Evolutionary conservation across 345 rosid genomes (phyloP).

Genomic region (Orychophragmus violaceus): DNA sequence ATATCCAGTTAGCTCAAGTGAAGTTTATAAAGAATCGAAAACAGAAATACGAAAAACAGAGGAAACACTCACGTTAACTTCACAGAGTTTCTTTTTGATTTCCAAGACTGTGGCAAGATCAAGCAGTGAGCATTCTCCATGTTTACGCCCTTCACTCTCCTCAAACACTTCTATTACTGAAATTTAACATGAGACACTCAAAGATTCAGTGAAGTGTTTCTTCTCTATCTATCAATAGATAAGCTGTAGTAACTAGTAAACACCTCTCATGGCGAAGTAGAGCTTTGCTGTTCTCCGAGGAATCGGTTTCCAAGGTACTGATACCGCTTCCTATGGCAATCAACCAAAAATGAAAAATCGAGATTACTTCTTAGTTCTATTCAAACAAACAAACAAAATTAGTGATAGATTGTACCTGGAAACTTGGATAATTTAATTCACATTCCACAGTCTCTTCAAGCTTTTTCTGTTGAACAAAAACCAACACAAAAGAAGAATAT

Average conservation of each 20-base stretch:
- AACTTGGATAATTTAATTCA: constrained; percentile 59
- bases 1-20: neutral
- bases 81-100: constrained; percentile 64
- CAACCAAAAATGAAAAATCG: neutral
- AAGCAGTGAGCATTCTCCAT: constrained; percentile 42
- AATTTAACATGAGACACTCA: neutral
- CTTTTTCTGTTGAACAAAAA: constrained; percentile 51
- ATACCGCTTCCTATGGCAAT: constrained; percentile 58
- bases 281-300: constrained; percentile 72
- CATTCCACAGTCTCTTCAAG: constrained; percentile 55
- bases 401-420: constrained; percentile 47
- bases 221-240: neutral
- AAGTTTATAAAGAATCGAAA: neutral
- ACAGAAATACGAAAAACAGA: neutral
- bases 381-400: neutral
- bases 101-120: constrained; percentile 63
- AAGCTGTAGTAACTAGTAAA: neutral
- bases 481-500: neutral
- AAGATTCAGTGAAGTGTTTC: neutral
- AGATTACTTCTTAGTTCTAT: neutral
- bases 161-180: constrained; percentile 77
- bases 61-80: constrained; percentile 44
- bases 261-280: constrained; percentile 86
- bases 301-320: constrained; percentile 74
- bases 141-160: constrained; percentile 52